Percentiles rank a stretch among this genome's conserved stretches.
Evolutionary conservation across 1,284 basidiomycete genomes (phyloP).

Genomic region (Ceratobasidium sp.): DNA sequence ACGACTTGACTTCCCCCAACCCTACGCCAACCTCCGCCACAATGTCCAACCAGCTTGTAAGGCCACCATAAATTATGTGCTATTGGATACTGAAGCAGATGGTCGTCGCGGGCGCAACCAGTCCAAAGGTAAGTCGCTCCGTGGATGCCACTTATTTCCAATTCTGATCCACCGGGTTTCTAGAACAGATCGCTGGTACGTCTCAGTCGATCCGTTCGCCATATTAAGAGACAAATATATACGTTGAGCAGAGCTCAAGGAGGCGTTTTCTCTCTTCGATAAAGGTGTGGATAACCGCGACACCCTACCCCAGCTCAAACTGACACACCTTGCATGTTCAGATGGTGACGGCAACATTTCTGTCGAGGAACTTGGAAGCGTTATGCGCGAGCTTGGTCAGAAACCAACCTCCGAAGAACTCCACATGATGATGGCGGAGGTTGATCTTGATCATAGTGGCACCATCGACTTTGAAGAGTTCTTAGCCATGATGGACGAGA

Average conservation of each 20-base stretch:
- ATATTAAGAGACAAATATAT: neutral
- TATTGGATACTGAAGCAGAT: neutral
- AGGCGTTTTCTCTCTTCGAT: constrained; percentile 46
- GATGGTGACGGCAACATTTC: constrained; percentile 46
- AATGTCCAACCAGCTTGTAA: constrained; percentile 43
- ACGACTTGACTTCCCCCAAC: neutral
- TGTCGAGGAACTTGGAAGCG: constrained; percentile 66
- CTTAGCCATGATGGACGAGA: constrained; percentile 69
- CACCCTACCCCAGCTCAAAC: neutral
- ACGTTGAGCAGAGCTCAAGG: constrained; percentile 35
- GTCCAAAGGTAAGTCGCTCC: constrained; percentile 36
- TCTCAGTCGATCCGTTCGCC: neutral
- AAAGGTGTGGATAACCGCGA: constrained; percentile 23
- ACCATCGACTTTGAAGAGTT: constrained; percentile 70
- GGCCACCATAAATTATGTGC: constrained; percentile 2
- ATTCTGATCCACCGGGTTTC: constrained; percentile 27
- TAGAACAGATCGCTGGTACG: constrained; percentile 45
- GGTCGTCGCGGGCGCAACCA: neutral
- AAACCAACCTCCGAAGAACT: constrained; percentile 71
- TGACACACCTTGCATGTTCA: neutral
- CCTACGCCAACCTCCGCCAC: constrained; percentile 5
- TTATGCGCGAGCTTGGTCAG: constrained; percentile 71
- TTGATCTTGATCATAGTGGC: constrained; percentile 68
- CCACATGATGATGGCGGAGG: constrained; percentile 61
- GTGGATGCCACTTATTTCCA: neutral